Base-by-base conservation (phyloP, 371 early-diverging fungal species). In the Apophysomyces ossiformis region DNA sequence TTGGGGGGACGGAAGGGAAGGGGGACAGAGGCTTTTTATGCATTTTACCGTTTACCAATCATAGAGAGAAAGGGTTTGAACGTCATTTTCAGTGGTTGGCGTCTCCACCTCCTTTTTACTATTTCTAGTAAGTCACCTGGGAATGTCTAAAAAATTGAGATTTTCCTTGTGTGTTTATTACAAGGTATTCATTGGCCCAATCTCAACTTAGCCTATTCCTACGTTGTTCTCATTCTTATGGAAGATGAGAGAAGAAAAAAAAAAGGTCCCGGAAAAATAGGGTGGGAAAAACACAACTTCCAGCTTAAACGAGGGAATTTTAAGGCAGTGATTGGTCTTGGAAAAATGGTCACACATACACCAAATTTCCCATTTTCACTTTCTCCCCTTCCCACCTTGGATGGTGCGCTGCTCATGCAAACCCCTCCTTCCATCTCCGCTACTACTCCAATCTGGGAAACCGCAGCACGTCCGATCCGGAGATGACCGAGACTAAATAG, bases 1-100 rank as follows among this genome's bases (percentile, higher is more conserved):
- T 26, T 26, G 32, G 32, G 32, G 32, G 32, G 2, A 26, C 32
- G 2, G 32, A 26, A 26, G 32, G 32, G 32, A 26, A 26, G 32
- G 32, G 21, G 54, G n/a, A 50, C 21, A 41, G 54, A 50, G 54
- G 54, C 54, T 50, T 50, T 50, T 18, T 50, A 50, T 50, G 54
- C 54, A 16, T 50, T 26, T 50, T 21, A 21, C 9, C 21, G 54
- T 50, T 50, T 21, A 50, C 54, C 54, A 50, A 50, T 50, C 54
- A 50, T 21, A 50, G 9, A 50, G 21, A 21, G 54, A 26, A 26
- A 26, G 32, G 2, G 4, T 18, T 26, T 50, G 54, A 9, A 50
- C 54, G 54, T 50, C 54, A 50, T 50, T 50, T 21, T 21, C 54
- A 50, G 9, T 21, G 54, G 18, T 50, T 50, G 18, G 21, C 32